Evolutionary conservation across 2,329 filamentous ascomycete species (phyloP).

Genomic region (Penicillium verrucosum): DNA sequence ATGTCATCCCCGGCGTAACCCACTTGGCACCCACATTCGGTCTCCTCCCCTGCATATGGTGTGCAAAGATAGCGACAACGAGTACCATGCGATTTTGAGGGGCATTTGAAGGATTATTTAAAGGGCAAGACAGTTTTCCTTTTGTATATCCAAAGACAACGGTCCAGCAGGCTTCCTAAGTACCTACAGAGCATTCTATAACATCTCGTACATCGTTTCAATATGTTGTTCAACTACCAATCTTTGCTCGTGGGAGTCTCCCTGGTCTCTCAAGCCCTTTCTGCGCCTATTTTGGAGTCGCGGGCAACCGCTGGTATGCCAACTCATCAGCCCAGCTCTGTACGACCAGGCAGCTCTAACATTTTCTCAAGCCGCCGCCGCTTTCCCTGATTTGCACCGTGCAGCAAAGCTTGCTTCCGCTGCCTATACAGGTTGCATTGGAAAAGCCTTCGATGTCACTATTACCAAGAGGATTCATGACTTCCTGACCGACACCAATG

Average conservation of each 20-base stretch:
- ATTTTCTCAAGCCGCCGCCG: slow-evolving; percentile 12
- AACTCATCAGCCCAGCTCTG: neutral
- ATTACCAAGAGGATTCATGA: slow-evolving; percentile 30
- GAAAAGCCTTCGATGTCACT: slow-evolving; percentile 30
- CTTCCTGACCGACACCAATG: slow-evolving; percentile 25
- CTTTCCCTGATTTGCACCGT: slow-evolving; percentile 23
- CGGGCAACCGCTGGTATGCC: slow-evolving; percentile 15
- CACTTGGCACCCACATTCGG: neutral
- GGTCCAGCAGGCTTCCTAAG: neutral
- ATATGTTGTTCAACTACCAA: slow-evolving; percentile 10
- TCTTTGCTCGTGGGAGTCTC: slow-evolving; percentile 3
- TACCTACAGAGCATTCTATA: neutral
- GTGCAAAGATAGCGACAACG: neutral
- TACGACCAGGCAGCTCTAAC: neutral
- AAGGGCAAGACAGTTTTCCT: neutral
- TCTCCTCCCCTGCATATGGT: neutral
- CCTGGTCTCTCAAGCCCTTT: slow-evolving; percentile 10
- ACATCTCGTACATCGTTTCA: neutral
- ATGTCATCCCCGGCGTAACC: neutral
- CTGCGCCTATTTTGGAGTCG: slow-evolving; percentile 10
- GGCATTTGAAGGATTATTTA: neutral
- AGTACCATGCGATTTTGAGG: neutral
- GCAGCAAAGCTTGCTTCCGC: slow-evolving; percentile 32
- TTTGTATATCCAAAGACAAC: neutral
- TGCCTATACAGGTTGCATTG: slow-evolving; percentile 28